A percentile compares a stretch with the other conserved stretches of the same genome.
Evolutionary conservation across 805 yeast species (phyloP).

Genomic region (Scheffersomyces ergatensis): DNA sequence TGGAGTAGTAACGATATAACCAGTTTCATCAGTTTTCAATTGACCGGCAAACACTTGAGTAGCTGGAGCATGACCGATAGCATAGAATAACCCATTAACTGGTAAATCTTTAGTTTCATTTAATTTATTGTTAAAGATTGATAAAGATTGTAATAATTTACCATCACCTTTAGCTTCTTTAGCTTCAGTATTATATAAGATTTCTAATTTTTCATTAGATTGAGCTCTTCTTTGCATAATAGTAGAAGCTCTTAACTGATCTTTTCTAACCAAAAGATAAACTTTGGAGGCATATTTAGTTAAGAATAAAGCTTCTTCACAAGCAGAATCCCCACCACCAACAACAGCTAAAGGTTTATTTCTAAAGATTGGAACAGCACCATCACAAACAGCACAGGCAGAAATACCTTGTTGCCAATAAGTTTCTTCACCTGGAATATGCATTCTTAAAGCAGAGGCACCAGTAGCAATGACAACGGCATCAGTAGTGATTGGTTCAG

Average conservation of each 20-base stretch:
- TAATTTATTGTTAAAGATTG: slow-evolving; percentile 69
- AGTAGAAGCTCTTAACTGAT: slow-evolving; percentile 88
- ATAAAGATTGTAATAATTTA: slow-evolving; percentile 65
- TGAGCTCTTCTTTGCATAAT: slow-evolving; percentile 95
- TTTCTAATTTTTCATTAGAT: slow-evolving; percentile 83
- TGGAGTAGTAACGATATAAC: slow-evolving; percentile 86
- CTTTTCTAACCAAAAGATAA: slow-evolving; percentile 89
- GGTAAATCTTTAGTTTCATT: slow-evolving; percentile 65
- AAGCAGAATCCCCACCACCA: slow-evolving; percentile 99
- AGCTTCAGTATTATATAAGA: slow-evolving; percentile 82
- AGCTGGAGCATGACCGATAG: slow-evolving; percentile 97
- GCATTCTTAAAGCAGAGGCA: slow-evolving; percentile 94
- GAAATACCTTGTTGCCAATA: slow-evolving; percentile 99
- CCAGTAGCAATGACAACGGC: slow-evolving; percentile 95
- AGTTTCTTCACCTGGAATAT: slow-evolving; percentile 92
- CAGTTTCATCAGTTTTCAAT: slow-evolving; percentile 79
- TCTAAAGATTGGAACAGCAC: slow-evolving; percentile 98
- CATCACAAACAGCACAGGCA: slow-evolving; percentile 99
- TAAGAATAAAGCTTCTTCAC: slow-evolving; percentile 96
- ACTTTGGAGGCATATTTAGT: slow-evolving; percentile 98
- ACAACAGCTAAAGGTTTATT: slow-evolving; percentile 96
- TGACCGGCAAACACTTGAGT: slow-evolving; percentile 77
- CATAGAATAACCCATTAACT: slow-evolving; percentile 93
- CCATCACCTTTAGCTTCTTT: slow-evolving; percentile 94
- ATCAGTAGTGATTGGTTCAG: slow-evolving; percentile 87